Evolutionary conservation across 495 filamentous ascomycete genomes (phyloP).

Genomic region (Podospora bellae-mahoneyi): DNA sequence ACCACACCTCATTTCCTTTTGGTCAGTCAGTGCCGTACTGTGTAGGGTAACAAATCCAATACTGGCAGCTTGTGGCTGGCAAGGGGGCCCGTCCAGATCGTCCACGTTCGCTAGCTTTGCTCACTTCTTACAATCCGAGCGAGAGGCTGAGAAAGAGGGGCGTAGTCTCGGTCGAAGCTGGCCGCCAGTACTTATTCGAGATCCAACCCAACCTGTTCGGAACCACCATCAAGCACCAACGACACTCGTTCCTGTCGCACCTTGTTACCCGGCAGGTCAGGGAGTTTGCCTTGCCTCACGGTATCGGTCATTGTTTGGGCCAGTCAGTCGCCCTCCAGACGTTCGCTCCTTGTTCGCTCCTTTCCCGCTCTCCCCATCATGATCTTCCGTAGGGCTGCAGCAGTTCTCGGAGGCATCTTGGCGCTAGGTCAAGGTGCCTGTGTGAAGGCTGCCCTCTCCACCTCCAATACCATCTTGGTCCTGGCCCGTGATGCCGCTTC

Average conservation of each 20-base stretch:
- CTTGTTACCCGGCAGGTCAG: background rate
- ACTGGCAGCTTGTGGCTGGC: background rate
- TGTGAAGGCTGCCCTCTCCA: constrained; percentile 21
- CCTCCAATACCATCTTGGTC: constrained; percentile 52
- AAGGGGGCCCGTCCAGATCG: background rate
- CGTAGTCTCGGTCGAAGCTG: background rate
- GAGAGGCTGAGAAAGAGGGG: background rate
- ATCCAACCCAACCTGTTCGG: background rate
- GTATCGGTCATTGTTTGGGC: background rate
- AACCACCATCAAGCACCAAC: background rate
- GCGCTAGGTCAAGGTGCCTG: constrained; percentile 2
- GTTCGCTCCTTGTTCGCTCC: background rate
- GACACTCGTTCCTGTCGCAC: background rate
- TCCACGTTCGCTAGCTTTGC: background rate
- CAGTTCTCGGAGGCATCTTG: constrained; percentile 10
- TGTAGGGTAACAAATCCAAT: background rate
- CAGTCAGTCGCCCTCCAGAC: background rate
- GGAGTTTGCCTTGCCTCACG: background rate
- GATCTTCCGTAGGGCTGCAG: constrained; percentile 5
- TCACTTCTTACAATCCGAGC: background rate
- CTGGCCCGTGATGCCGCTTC: constrained; percentile 52
- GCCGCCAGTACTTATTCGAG: background rate
- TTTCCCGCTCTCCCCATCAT: constrained; percentile 2
- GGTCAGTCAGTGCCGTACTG: too few relatives aligned
- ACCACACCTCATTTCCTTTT: constrained; percentile 2